These are phyloP conservation scores for Capronia americana DNA, from an alignment of 2,329 filamentous ascomycete species.

Conservation along the genomic window DNA sequence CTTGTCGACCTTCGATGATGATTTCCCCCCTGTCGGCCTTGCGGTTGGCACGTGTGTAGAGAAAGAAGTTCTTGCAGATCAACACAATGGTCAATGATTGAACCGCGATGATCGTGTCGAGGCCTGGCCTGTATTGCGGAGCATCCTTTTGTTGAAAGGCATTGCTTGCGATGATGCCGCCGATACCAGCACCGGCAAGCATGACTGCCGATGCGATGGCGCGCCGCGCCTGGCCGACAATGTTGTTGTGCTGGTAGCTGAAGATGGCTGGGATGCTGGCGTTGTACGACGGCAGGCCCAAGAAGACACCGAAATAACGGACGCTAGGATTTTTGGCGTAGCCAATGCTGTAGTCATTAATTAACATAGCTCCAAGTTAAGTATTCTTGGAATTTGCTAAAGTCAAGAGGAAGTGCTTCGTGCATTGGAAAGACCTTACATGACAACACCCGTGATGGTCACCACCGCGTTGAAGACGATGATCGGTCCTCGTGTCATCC, in stretches of 20 bases:
- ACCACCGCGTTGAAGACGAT: not conserved
- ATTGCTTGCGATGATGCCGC: conserved; percentile 4
- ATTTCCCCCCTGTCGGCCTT: conserved; percentile 55
- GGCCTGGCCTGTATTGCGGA: conserved; percentile 2
- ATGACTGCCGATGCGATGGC: not conserved
- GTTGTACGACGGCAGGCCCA: not conserved
- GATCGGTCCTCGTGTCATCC: conserved; percentile 5
- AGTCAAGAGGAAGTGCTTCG: too few species aligned
- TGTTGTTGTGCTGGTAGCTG: conserved; percentile 20
- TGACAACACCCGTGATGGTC: not conserved
- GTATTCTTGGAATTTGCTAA: too few species aligned
- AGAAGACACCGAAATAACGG: conserved; percentile 8
- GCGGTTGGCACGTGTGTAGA: conserved; percentile 61
- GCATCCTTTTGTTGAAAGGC: conserved; percentile 12
- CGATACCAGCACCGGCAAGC: not conserved
- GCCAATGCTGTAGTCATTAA: too few species aligned
- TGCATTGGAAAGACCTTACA: too few species aligned
- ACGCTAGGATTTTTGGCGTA: too few species aligned
- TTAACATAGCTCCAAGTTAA: too few species aligned
- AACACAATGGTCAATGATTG: conserved; percentile 64
- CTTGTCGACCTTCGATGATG: conserved; percentile 56
- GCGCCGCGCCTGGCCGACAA: not conserved
- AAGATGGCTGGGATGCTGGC: conserved; percentile 7
- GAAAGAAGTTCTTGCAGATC: conserved; percentile 59
- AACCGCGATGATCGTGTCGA: conserved; percentile 1